Percentiles rank a stretch among this genome's conserved stretches.
These are phyloP conservation scores for Dactylonectria macrodidyma DNA, from an alignment of 2,329 filamentous ascomycete species.

Conservation along the genomic window DNA sequence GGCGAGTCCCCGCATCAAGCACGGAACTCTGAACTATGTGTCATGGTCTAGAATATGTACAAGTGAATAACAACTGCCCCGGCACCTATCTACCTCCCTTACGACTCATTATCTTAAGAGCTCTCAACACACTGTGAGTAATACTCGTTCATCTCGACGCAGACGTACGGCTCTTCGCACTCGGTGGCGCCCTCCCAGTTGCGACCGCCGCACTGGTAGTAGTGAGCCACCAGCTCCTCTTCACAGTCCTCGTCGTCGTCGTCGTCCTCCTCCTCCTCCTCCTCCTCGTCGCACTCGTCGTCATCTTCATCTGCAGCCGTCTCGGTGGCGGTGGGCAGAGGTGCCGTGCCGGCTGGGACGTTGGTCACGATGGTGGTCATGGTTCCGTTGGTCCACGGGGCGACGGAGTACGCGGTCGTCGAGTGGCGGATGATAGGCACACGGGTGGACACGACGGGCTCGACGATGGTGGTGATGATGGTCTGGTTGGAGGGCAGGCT, in stretches of 20 bases:
- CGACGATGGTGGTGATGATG: slow-evolving; percentile 10
- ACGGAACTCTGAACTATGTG: slow-evolving; percentile 26
- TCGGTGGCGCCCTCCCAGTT: slow-evolving; percentile 39
- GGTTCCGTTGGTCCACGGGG: slow-evolving; percentile 42
- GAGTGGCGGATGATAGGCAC: slow-evolving; percentile 43
- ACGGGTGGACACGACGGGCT: slow-evolving; percentile 17
- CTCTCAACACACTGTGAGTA: slow-evolving; percentile 42
- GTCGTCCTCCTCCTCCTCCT: neutral
- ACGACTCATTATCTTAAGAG: neutral
- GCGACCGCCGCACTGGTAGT: slow-evolving; percentile 42
- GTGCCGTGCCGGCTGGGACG: slow-evolving; percentile 32
- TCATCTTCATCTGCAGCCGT: slow-evolving; percentile 25
- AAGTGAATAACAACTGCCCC: slow-evolving; percentile 27
- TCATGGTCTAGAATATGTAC: slow-evolving; percentile 33
- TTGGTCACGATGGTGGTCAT: slow-evolving; percentile 14
- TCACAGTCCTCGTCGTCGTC: slow-evolving; percentile 3
- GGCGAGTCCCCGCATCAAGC: slow-evolving; percentile 36
- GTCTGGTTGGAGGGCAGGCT: slow-evolving; percentile 36
- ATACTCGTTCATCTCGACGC: slow-evolving; percentile 37
- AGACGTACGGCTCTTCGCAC: slow-evolving; percentile 41
- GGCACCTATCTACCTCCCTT: neutral
- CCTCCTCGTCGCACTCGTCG: neutral
- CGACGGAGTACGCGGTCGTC: slow-evolving; percentile 33
- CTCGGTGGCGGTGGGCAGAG: slow-evolving; percentile 24
- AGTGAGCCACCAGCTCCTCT: slow-evolving; percentile 29